These are phyloP conservation scores for Microsporum ferrugineum DNA, from an alignment of 2,329 filamentous ascomycete genomes.

Conservation along the genomic window DNA sequence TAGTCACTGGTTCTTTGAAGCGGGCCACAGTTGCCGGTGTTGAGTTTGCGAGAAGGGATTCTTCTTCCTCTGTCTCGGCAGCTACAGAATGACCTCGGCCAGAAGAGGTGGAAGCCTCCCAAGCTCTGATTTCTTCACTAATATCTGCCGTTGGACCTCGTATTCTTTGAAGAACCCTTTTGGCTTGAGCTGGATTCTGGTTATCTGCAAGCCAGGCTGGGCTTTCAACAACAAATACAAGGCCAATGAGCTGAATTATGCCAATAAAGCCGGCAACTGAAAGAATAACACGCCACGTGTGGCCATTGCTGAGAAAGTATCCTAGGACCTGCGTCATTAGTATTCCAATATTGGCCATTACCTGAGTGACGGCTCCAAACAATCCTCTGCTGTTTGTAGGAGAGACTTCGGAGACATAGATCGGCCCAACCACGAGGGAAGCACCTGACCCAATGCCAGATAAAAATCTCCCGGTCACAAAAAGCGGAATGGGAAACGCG, in stretches of 20 bases:
- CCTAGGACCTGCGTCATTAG: conserved; percentile 71
- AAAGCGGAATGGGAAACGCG: conserved; percentile 52
- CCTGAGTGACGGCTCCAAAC: conserved; percentile 72
- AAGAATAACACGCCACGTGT: conserved; percentile 74
- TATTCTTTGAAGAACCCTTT: conserved; percentile 59
- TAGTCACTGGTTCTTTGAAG: conserved; percentile 52
- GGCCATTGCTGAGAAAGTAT: conserved; percentile 71
- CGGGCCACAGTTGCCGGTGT: conserved; percentile 56
- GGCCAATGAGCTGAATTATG: conserved; percentile 52
- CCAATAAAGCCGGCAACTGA: conserved; percentile 60
- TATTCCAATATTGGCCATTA: conserved; percentile 89
- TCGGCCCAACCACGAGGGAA: conserved; percentile 80
- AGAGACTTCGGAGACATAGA: conserved; percentile 88
- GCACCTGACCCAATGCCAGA: conserved; percentile 78
- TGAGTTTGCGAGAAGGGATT: conserved; percentile 48
- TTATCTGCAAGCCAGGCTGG: conserved; percentile 72
- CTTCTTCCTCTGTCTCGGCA: conserved; percentile 46
- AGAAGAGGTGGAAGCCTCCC: conserved; percentile 33
- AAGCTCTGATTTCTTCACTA: conserved; percentile 57
- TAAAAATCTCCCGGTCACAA: conserved; percentile 65
- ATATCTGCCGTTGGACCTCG: conserved; percentile 60
- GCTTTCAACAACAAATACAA: conserved; percentile 74
- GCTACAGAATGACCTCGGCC: neutral
- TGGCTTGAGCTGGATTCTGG: conserved; percentile 50
- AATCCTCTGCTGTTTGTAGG: conserved; percentile 64